Percentiles rank a stretch among this genome's conserved stretches.
Evolutionary conservation across 2,329 filamentous ascomycete species (phyloP).

Genomic region (Nemania sp.): DNA sequence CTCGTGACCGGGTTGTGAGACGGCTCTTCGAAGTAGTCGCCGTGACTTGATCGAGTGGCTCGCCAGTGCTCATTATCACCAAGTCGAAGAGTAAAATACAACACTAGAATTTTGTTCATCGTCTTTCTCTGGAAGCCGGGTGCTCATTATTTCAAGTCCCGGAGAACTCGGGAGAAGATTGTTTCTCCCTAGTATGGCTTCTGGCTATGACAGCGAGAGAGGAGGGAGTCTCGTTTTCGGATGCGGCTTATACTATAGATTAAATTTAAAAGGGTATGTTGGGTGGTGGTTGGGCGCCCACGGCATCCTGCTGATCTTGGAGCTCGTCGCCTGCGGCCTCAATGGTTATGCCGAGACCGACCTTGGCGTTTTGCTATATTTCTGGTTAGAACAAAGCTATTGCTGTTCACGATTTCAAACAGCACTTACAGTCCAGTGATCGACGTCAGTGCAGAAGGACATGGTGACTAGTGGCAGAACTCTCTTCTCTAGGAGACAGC

Average conservation of each 20-base stretch:
- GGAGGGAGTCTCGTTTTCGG: slow-evolving; percentile 31
- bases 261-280: slow-evolving; percentile 67
- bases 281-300: slow-evolving; percentile 55
- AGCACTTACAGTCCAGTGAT: slow-evolving; percentile 84
- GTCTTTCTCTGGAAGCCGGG: slow-evolving; percentile 9
- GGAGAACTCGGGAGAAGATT: background rate
- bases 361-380: slow-evolving; percentile 84
- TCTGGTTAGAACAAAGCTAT: slow-evolving; percentile 19
- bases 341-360: slow-evolving; percentile 91
- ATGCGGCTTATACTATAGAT: slow-evolving; percentile 22
- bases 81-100: slow-evolving; percentile 23
- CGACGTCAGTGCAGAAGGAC: slow-evolving; percentile 94
- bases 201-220: slow-evolving; percentile 24
- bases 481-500: slow-evolving; percentile 91
- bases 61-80: slow-evolving; percentile 9
- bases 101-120: slow-evolving; percentile 10
- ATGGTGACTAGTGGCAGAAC: slow-evolving; percentile 90
- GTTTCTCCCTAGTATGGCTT: background rate
- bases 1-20: slow-evolving; percentile 13
- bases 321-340: slow-evolving; percentile 84
- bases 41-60: slow-evolving; percentile 8
- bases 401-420: background rate
- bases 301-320: slow-evolving; percentile 77
- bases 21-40: slow-evolving; percentile 19
- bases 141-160: slow-evolving; percentile 9